These are phyloP conservation scores for Entoloma clypeatum DNA, from an alignment of 1,284 basidiomycete genomes.

Conservation along the genomic window DNA sequence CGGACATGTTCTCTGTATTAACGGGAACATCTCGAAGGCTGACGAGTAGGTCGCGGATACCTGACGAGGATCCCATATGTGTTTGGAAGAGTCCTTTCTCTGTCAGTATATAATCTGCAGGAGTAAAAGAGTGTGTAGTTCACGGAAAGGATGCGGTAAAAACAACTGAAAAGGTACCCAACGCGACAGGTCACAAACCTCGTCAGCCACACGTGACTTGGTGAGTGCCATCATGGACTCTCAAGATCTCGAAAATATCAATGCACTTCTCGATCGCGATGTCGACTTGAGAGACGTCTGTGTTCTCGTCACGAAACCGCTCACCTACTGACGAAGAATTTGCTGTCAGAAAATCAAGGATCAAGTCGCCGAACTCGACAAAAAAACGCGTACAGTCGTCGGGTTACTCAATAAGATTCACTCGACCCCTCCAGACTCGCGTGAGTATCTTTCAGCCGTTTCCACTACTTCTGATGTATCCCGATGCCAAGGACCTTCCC, in stretches of 20 bases:
- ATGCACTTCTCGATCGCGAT: slow-evolving; percentile 30
- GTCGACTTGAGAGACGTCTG: slow-evolving; percentile 25
- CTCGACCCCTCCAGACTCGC: slow-evolving; percentile 57
- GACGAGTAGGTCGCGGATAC: slow-evolving; percentile 44
- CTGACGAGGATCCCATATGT: slow-evolving; percentile 18
- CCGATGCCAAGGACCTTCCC: slow-evolving; percentile 46
- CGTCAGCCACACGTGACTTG: too few relatives aligned
- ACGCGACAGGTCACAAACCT: too few relatives aligned
- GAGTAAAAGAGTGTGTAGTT: too few relatives aligned
- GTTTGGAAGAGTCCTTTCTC: slow-evolving; percentile 11
- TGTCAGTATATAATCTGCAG: not conserved
- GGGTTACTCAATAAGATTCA: slow-evolving; percentile 73
- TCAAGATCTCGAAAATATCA: slow-evolving; percentile 44
- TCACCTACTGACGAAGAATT: slow-evolving; percentile 1
- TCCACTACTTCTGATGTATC: slow-evolving; percentile 3
- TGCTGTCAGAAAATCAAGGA: slow-evolving; percentile 67
- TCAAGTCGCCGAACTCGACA: slow-evolving; percentile 68
- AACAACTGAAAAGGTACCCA: too few relatives aligned
- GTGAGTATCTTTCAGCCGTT: slow-evolving; percentile 38
- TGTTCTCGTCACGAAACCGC: slow-evolving; percentile 3
- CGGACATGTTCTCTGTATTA: slow-evolving; percentile 42
- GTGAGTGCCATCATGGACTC: slow-evolving; percentile 44
- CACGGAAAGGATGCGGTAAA: too few relatives aligned
- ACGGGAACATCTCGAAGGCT: slow-evolving; percentile 54
- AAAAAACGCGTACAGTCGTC: slow-evolving; percentile 61